Conservation (phyloP, 1,284 basidiomycete genomes). For the Calocybe gambosa region DNA sequence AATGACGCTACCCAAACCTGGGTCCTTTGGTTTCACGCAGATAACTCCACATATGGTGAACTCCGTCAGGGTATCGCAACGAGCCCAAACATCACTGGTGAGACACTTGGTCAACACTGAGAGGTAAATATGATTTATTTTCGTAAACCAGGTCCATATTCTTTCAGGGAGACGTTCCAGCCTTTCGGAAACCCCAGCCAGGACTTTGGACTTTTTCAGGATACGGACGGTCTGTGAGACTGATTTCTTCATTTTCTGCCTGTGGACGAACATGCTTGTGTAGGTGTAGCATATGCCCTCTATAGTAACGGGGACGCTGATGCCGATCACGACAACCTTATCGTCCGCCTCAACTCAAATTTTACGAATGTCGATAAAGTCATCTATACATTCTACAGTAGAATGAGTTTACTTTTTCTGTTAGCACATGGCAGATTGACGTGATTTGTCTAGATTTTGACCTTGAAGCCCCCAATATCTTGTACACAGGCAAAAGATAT, state of each 20-base stretch:
- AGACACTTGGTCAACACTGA: background rate
- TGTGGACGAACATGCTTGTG: background rate
- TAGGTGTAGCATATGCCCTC: slow-evolving; percentile 16
- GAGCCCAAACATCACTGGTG: slow-evolving; percentile 22
- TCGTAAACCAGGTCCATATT: slow-evolving; percentile 17
- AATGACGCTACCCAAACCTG: slow-evolving; percentile 18
- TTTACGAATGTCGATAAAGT: slow-evolving; percentile 22
- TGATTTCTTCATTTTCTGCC: background rate
- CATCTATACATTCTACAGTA: slow-evolving; percentile 24
- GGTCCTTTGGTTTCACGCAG: slow-evolving; percentile 23
- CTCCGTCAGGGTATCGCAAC: slow-evolving; percentile 21
- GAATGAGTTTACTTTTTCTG: background rate
- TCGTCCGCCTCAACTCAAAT: slow-evolving; percentile 21
- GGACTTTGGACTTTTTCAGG: slow-evolving; percentile 20
- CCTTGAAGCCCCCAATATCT: slow-evolving; percentile 10
- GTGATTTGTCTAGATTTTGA: slow-evolving; percentile 7
- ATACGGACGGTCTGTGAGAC: slow-evolving; percentile 14
- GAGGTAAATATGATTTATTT: background rate
- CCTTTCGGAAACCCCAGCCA: slow-evolving; percentile 20
- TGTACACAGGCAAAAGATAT: slow-evolving; percentile 10
- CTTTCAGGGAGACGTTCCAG: slow-evolving; percentile 17
- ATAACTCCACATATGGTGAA: slow-evolving; percentile 21
- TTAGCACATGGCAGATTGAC: background rate
- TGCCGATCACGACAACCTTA: slow-evolving; percentile 19
- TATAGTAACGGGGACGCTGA: slow-evolving; percentile 22